Evolutionary conservation across 495 filamentous ascomycete species (phyloP).

Genomic region (Penicillium chermesinum): DNA sequence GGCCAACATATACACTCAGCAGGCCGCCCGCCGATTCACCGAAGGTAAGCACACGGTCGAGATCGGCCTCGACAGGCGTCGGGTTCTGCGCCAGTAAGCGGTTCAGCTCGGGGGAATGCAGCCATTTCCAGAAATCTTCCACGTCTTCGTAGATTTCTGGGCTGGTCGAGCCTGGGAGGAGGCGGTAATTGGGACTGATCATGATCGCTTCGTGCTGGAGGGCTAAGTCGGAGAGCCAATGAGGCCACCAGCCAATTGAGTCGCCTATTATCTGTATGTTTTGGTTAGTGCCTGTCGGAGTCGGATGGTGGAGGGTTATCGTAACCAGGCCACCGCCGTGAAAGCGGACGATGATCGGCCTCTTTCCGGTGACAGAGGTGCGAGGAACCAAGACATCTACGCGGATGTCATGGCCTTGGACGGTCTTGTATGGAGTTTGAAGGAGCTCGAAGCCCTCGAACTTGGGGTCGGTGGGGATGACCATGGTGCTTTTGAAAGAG

Average conservation of each 20-base stretch:
- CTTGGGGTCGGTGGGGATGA: constrained; percentile 12
- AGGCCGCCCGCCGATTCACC: constrained; percentile 36
- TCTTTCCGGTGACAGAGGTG: constrained; percentile 10
- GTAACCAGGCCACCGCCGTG: constrained; percentile 35
- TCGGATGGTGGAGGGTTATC: neutral
- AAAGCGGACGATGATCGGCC: constrained; percentile 28
- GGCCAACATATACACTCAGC: constrained; percentile 23
- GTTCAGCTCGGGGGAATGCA: constrained; percentile 19
- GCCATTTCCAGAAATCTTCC: constrained; percentile 48
- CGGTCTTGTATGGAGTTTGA: constrained; percentile 28
- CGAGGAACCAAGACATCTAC: constrained; percentile 31
- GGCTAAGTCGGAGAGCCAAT: constrained; percentile 31
- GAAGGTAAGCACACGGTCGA: constrained; percentile 20
- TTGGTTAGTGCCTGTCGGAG: neutral
- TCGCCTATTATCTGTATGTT: constrained; percentile 24
- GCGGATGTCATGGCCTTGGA: constrained; percentile 29
- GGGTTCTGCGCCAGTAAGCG: constrained; percentile 14
- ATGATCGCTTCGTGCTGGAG: constrained; percentile 33
- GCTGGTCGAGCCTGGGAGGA: constrained; percentile 46
- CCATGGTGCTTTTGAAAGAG: constrained; percentile 1
- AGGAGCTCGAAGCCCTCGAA: constrained; percentile 26
- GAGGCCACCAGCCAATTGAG: constrained; percentile 25
- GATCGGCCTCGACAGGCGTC: constrained; percentile 21
- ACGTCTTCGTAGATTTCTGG: constrained; percentile 46
- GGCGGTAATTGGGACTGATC: constrained; percentile 46